Evolutionary conservation across 768 basidiomycete genomes (phyloP).

Genomic region (Leccinum fibrillosum): DNA sequence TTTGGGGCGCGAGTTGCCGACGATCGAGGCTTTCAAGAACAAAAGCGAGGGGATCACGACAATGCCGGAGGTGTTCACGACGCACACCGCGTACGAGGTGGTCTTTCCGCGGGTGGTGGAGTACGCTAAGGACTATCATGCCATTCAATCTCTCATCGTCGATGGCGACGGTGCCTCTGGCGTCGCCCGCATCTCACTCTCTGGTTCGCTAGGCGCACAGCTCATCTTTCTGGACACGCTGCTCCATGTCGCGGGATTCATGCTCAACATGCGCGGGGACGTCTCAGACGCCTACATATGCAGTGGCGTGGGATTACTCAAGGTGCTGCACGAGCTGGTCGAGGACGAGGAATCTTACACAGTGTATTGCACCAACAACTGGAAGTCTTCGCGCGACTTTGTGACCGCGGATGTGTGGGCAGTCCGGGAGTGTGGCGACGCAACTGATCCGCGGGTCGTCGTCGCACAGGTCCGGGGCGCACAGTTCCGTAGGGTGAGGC

Average conservation of each 20-base stretch:
- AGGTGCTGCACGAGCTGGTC: slow-evolving; percentile 42
- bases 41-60: slow-evolving; percentile 9
- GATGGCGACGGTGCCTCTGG: slow-evolving; percentile 47
- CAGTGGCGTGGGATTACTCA: slow-evolving; percentile 47
- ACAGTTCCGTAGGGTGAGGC: slow-evolving; percentile 54
- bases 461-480: slow-evolving; percentile 58
- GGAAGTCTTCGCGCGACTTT: slow-evolving; percentile 42
- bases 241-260: slow-evolving; percentile 67
- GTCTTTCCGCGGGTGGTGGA: slow-evolving; percentile 69
- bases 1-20: slow-evolving; percentile 37
- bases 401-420: slow-evolving; percentile 53
- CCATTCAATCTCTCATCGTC: slow-evolving; percentile 53
- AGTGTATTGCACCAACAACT: slow-evolving; percentile 48
- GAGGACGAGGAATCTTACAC: slow-evolving; percentile 42
- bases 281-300: slow-evolving; percentile 62
- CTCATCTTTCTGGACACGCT: slow-evolving; percentile 66
- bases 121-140: slow-evolving; percentile 56
- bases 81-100: slow-evolving; percentile 58
- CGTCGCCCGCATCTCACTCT: slow-evolving; percentile 47
- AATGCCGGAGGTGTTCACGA: slow-evolving; percentile 47
- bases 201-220: slow-evolving; percentile 41
- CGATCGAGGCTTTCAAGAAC: slow-evolving; percentile 29
- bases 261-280: slow-evolving; percentile 55
- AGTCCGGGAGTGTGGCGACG: slow-evolving; percentile 30
- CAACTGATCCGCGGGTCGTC: slow-evolving; percentile 33